Conservation (phyloP, 139 green algal species). For the Chlorella vulgaris region DNA sequence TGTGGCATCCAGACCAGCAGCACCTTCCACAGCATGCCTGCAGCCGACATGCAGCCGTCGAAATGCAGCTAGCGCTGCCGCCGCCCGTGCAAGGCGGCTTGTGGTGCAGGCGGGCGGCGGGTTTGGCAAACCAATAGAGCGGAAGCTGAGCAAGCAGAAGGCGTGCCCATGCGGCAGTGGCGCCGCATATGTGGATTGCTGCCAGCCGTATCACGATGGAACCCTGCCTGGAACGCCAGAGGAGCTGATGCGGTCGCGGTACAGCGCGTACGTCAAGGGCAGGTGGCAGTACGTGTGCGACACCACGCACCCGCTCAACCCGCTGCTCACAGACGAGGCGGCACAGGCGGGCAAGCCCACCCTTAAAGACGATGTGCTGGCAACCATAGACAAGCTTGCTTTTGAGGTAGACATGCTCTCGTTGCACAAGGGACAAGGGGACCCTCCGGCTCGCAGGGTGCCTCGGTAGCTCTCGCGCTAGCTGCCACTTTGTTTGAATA, state of each 20-base stretch:
- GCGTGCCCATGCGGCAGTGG: conserved; percentile 45
- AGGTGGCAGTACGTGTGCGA: conserved; percentile 45
- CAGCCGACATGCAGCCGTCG: no score
- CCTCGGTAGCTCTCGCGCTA: background rate
- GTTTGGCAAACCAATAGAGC: conserved; percentile 21
- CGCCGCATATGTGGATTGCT: conserved; percentile 44
- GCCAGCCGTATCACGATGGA: conserved; percentile 42
- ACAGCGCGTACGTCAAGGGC: conserved; percentile 44
- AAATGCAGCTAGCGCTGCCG: no score
- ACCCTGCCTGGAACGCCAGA: conserved; percentile 37
- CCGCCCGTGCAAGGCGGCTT: background rate
- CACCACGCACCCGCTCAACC: conserved; percentile 55
- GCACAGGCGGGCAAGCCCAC: conserved; percentile 15
- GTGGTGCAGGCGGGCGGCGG: background rate
- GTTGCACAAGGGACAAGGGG: background rate
- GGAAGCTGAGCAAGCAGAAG: conserved; percentile 24
- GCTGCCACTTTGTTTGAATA: background rate
- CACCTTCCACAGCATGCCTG: no score
- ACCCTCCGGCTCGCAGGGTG: background rate
- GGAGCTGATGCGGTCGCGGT: conserved; percentile 45
- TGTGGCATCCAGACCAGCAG: no score
- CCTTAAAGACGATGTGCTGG: conserved; percentile 33
- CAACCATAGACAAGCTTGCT: conserved; percentile 45
- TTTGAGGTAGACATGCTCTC: conserved; percentile 22
- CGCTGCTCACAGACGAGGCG: conserved; percentile 5